A percentile compares a stretch with the other conserved stretches of the same genome.
These are phyloP conservation scores for Populus euphratica DNA, from an alignment of 345 rosid species.

Conservation along the genomic window DNA sequence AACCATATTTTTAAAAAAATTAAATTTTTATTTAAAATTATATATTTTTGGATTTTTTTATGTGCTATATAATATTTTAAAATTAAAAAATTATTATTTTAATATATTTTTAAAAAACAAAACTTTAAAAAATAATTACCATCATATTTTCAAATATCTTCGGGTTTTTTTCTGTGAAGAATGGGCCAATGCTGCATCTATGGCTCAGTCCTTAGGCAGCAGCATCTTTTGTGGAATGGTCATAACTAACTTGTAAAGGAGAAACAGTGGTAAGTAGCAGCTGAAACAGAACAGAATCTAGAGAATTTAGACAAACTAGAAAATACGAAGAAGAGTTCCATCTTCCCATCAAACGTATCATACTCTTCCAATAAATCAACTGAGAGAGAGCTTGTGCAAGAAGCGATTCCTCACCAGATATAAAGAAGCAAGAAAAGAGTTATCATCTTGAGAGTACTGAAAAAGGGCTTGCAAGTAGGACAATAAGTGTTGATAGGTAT, in stretches of 20 bases:
- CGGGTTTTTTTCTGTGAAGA: constrained; percentile 41
- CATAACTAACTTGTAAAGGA: constrained; percentile 26
- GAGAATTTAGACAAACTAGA: too few relatives aligned
- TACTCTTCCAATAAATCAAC: constrained; percentile 19
- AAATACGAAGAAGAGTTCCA: not conserved
- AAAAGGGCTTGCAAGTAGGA: not conserved
- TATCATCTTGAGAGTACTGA: not conserved
- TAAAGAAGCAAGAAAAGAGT: not conserved
- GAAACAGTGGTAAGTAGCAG: not conserved
- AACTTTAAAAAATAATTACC: too few relatives aligned
- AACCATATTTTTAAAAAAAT: too few relatives aligned
- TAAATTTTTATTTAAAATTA: too few relatives aligned
- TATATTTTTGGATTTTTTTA: too few relatives aligned
- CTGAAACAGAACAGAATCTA: not conserved
- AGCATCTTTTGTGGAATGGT: constrained; percentile 53
- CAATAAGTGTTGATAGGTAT: not conserved
- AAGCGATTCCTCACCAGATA: not conserved
- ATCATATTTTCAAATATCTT: not conserved
- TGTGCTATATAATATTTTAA: too few relatives aligned
- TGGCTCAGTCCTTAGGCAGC: constrained; percentile 15
- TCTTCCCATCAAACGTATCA: constrained; percentile 8
- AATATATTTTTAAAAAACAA: too few relatives aligned
- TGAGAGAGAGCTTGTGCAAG: not conserved
- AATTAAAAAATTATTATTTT: too few relatives aligned
- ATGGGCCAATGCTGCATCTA: not conserved